Evolutionary conservation across 1,284 basidiomycete genomes (phyloP), one percentile per base, ranked within the genome.

Genomic region (Stygiomarasmius scandens): DNA sequence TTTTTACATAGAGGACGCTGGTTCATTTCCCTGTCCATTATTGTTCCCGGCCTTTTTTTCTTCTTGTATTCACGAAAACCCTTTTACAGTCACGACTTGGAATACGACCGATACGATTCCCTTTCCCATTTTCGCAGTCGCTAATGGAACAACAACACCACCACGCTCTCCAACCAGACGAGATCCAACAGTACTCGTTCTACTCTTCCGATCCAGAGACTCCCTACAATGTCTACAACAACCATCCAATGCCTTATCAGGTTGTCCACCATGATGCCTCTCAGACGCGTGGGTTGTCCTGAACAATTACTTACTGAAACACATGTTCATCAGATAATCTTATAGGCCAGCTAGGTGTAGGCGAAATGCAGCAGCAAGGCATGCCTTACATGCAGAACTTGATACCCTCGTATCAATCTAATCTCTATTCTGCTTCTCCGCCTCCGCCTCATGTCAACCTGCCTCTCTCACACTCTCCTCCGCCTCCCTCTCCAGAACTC

Each of bases 401-500:
- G 45, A 62, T 60, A 45, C 54, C 56, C 24, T n/a, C 41, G 52
- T 74, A 74, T 74, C 74, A 75, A 69, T 74, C 51, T 57, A 49
- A 72, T 69, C 73, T 58, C 25, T 48, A 48, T 70, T 75, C 76
- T 69, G 78, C 79, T 66, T 78, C 82, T 71, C 71, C 55, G 45
- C 38, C 38, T n/a, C 38, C 75, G 69, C 75, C 77, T 70, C 82
- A 81, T 80, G 79, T 79, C 68, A 71, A 71, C 63, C 73, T 84
- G 73, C 74, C 73, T 58, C 71, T 81, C 63, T 77, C 81, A 64
- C 71, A 74, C 64, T 82, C 81, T 66, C 86, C 89, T 70, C 85
- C 89, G 70, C 86, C 89, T 63, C 83, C 83, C 63, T 89, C 86
- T 64, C 89, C 89, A 72, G 82, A 86, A 76, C 82, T 88, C 75